These are phyloP conservation scores for Botrytis cinerea DNA, from an alignment of 2,329 filamentous ascomycete species.

Conservation along the genomic window DNA sequence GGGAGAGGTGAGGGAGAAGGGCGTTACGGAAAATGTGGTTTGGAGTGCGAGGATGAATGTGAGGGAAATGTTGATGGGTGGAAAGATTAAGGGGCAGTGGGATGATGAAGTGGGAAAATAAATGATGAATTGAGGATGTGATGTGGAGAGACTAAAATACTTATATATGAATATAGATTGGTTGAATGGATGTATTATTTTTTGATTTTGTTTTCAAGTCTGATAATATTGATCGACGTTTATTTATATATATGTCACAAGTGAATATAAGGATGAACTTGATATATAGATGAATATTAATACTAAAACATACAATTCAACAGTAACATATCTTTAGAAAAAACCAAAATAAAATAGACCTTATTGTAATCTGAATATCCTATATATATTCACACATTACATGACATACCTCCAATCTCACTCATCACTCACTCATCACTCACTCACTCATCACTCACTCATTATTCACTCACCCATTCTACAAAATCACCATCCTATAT, in stretches of 20 bases:
- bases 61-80: slow-evolving; percentile 19
- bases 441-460: background rate
- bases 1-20: slow-evolving; percentile 17
- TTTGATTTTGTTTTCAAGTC: background rate
- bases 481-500: too few relatives aligned
- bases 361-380: background rate
- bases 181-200: background rate
- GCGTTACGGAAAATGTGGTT: slow-evolving; percentile 20
- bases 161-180: background rate
- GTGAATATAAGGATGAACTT: background rate
- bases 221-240: fast-evolving
- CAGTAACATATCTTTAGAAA: fast-evolving
- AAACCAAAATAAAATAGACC: fast-evolving
- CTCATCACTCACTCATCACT: too few relatives aligned
- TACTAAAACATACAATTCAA: background rate
- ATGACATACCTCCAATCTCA: background rate
- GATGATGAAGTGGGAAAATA: background rate
- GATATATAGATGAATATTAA: background rate
- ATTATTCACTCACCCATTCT: too few relatives aligned
- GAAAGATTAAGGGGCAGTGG: slow-evolving; percentile 17
- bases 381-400: background rate
- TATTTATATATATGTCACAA: background rate
- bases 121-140: background rate
- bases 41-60: slow-evolving; percentile 24
- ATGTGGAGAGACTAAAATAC: background rate